Conservation (phyloP, 495 filamentous ascomycete genomes). For the Darksidea phi region DNA sequence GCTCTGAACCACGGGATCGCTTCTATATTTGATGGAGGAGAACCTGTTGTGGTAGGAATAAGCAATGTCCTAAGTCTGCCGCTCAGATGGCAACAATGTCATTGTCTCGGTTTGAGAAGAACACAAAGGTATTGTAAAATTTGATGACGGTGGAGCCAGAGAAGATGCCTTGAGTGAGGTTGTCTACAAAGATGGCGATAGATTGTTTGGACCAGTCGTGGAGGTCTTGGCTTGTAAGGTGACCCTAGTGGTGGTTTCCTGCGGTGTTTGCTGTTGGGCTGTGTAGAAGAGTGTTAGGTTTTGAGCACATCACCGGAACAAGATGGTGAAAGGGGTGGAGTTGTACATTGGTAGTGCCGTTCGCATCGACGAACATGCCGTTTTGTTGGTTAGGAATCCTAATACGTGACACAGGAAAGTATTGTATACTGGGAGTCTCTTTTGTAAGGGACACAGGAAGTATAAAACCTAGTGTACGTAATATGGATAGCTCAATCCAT, state of each 20-base stretch:
- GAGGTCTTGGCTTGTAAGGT: conserved; percentile 46
- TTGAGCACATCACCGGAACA: too few species aligned
- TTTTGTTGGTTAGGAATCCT: too few species aligned
- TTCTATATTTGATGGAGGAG: conserved; percentile 53
- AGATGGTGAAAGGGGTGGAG: conserved; percentile 17
- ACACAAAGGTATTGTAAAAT: conserved; percentile 6
- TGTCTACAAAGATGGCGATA: conserved; percentile 51
- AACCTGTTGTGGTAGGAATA: conserved; percentile 57
- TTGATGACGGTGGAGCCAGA: conserved; percentile 4
- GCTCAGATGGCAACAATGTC: conserved; percentile 9
- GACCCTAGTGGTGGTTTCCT: conserved; percentile 54
- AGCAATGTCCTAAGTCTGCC: conserved; percentile 51
- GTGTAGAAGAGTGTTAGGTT: conserved; percentile 33
- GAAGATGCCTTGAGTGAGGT: conserved; percentile 37
- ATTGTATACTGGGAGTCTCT: too few species aligned
- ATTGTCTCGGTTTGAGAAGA: conserved; percentile 6
- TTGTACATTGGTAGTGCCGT: conserved; percentile 51
- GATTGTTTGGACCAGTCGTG: conserved; percentile 53
- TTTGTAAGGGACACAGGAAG: too few species aligned
- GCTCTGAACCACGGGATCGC: conserved; percentile 54
- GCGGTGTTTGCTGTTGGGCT: conserved; percentile 51
- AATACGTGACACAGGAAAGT: too few species aligned
- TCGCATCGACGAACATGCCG: conserved; percentile 53
- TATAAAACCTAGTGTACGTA: too few species aligned
- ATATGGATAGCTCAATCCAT: too few species aligned